Percentiles rank a stretch among this genome's conserved stretches.
These are phyloP conservation scores for Mycosphaerella arachidis DNA, from an alignment of 2,329 filamentous ascomycete genomes.

Conservation along the genomic window DNA sequence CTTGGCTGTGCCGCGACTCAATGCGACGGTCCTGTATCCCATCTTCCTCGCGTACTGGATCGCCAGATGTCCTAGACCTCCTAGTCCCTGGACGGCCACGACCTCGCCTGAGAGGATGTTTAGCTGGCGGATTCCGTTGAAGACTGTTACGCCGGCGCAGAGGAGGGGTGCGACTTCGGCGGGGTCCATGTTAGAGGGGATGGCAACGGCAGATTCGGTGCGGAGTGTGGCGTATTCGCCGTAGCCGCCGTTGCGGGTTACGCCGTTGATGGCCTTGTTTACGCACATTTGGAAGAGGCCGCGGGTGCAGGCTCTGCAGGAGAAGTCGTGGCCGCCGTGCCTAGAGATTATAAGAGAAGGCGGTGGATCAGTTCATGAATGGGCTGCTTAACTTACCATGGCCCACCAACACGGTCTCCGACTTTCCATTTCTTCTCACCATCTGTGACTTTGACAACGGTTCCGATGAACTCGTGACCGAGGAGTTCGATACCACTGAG, in stretches of 20 bases:
- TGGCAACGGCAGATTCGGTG: conserved; percentile 55
- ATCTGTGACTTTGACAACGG: conserved; percentile 55
- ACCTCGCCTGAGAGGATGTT: conserved; percentile 41
- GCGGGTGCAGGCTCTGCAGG: conserved; percentile 60
- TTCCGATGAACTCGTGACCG: conserved; percentile 69
- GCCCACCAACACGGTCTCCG: conserved; percentile 63
- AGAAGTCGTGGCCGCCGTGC: conserved; percentile 61
- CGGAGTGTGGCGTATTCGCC: conserved; percentile 57
- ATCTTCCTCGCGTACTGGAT: conserved; percentile 51
- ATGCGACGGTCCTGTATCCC: conserved; percentile 50
- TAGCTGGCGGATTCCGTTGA: conserved; percentile 50
- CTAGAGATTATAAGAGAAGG: neutral
- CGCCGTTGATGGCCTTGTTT: conserved; percentile 59
- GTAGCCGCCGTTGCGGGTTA: conserved; percentile 62
- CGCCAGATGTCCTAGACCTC: conserved; percentile 47
- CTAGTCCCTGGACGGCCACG: conserved; percentile 51
- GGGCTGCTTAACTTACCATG: conserved; percentile 43
- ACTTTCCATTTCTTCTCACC: conserved; percentile 55
- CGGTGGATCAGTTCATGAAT: neutral
- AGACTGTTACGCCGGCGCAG: conserved; percentile 50
- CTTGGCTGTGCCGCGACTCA: conserved; percentile 49
- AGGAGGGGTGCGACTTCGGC: conserved; percentile 46
- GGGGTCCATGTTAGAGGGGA: conserved; percentile 46
- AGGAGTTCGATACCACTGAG: conserved; percentile 36
- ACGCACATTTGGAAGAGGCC: conserved; percentile 66